phyloP scores from a whole-genome alignment of 73 alveolate genomes.

The Tetrahymena thermophila region DNA sequence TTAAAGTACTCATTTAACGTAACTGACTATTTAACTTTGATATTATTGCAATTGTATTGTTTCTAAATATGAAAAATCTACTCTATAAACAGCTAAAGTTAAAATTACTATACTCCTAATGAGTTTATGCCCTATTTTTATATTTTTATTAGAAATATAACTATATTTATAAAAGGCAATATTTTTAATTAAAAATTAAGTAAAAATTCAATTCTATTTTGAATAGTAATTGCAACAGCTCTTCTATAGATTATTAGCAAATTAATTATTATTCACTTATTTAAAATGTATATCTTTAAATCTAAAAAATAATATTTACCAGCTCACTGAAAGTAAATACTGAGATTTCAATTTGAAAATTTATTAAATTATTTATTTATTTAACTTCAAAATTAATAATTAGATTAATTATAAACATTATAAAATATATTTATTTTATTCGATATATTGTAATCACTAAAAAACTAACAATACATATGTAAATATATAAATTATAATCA shows the following conservation, averaged over 20 bases:
- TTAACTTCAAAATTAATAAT: not conserved
- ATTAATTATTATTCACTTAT: not conserved
- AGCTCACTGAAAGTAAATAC: not conserved
- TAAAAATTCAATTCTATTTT: not conserved
- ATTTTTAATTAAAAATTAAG: not conserved
- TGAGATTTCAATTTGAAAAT: not conserved
- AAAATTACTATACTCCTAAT: not conserved
- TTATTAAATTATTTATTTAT: not conserved
- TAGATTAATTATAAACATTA: too few relatives aligned
- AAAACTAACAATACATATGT: too few relatives aligned
- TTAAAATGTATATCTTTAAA: not conserved
- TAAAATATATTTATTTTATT: too few relatives aligned
- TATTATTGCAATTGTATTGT: not conserved
- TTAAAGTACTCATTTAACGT: not conserved
- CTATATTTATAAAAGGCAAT: not conserved
- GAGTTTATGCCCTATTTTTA: not conserved
- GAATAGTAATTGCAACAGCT: constrained; percentile 1
- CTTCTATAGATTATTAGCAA: not conserved
- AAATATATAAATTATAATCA: too few relatives aligned
- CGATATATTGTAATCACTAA: too few relatives aligned
- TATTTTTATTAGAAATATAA: not conserved
- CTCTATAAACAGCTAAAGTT: not conserved
- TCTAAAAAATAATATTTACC: not conserved
- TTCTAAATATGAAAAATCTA: not conserved
- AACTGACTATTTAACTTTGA: not conserved